Evolutionary conservation across 2,329 filamentous ascomycete genomes (phyloP).

Genomic region (Diaporthe ampelina): DNA sequence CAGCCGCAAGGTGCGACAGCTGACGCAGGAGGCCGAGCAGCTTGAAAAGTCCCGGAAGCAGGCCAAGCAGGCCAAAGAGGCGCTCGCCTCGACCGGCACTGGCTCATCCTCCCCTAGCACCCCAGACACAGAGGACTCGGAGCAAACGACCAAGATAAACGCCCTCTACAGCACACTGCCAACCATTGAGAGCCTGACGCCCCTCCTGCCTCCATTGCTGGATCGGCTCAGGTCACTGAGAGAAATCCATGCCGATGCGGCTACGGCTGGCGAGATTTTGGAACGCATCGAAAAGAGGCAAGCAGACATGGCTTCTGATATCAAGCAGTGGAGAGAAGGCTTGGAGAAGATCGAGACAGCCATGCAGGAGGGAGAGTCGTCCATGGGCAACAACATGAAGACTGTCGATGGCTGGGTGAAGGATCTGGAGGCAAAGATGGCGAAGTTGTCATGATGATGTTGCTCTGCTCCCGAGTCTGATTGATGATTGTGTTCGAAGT

Average conservation of each 20-base stretch:
- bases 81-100: conserved; percentile 61
- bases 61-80: conserved; percentile 73
- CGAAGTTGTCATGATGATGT: conserved; percentile 65
- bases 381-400: conserved; percentile 84
- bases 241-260: conserved; percentile 88
- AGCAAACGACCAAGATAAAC: conserved; percentile 89
- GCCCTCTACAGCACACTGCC: conserved; percentile 90
- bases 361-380: conserved; percentile 77
- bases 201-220: conserved; percentile 86
- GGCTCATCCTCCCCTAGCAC: conserved; percentile 48
- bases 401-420: conserved; percentile 92
- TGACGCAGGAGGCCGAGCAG: conserved; percentile 80
- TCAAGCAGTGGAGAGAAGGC: conserved; percentile 56
- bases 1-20: conserved; percentile 76
- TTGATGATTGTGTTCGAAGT: conserved; percentile 46
- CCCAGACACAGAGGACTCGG: conserved; percentile 64
- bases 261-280: conserved; percentile 82
- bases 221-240: conserved; percentile 88
- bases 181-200: conserved; percentile 88
- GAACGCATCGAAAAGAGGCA: conserved; percentile 84
- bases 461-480: conserved; percentile 34
- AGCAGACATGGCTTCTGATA: conserved; percentile 84
- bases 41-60: conserved; percentile 75
- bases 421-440: conserved; percentile 84
- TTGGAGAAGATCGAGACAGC: conserved; percentile 57